Conservation (phyloP, 108 stramenopile genomes). For the Nitzschia sp. region DNA sequence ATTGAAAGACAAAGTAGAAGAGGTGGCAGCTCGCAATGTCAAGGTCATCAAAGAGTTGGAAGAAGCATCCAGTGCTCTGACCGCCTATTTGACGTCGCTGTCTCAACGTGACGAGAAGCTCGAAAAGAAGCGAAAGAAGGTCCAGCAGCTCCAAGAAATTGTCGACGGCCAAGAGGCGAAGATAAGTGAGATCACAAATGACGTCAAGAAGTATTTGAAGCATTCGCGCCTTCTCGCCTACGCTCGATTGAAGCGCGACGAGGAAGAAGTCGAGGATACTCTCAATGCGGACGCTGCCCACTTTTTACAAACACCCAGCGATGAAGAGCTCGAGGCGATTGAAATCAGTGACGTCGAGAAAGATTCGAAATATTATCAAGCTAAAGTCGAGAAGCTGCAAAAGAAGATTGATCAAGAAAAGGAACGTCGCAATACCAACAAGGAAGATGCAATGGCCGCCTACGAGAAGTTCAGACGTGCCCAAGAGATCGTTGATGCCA, state of each 20-base stretch:
- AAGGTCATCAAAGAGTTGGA: constrained; percentile 67
- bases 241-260: constrained; percentile 12
- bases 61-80: constrained; percentile 51
- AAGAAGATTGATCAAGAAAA: constrained; percentile 64
- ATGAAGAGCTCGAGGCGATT: constrained; percentile 69
- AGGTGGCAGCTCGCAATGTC: constrained; percentile 62
- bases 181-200: constrained; percentile 14
- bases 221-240: constrained; percentile 16
- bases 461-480: constrained; percentile 71
- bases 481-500: constrained; percentile 49
- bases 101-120: constrained; percentile 50
- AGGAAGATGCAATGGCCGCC: constrained; percentile 62
- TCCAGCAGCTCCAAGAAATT: constrained; percentile 56
- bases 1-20: constrained; percentile 45
- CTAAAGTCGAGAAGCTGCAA: constrained; percentile 38
- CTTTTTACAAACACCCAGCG: constrained; percentile 47
- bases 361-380: constrained; percentile 49
- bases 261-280: constrained; percentile 5
- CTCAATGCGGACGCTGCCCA: constrained; percentile 9
- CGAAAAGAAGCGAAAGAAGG: constrained; percentile 50
- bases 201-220: constrained; percentile 15
- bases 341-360: constrained; percentile 29
- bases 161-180: constrained; percentile 26
- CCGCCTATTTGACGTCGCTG: constrained; percentile 44
- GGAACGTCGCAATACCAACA: constrained; percentile 50